Conservation (phyloP, 257 asterid species). For the Salvia rosmarinus region DNA sequence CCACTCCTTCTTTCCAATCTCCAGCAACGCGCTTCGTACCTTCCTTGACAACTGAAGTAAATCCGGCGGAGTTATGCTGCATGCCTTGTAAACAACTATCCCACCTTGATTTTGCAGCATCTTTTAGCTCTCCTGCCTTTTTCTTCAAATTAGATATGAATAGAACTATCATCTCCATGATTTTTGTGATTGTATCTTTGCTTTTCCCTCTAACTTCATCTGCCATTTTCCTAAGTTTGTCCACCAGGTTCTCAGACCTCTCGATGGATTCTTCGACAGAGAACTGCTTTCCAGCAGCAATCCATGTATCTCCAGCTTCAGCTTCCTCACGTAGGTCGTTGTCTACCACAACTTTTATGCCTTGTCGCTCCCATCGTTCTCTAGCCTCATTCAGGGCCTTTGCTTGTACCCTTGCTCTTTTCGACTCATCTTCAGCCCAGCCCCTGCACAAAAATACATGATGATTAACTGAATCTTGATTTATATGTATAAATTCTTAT, state of each 20-base stretch:
- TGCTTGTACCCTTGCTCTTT: constrained; percentile 90
- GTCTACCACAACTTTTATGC: constrained; percentile 86
- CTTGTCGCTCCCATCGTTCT: constrained; percentile 84
- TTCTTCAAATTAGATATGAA: constrained; percentile 56
- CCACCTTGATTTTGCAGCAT: constrained; percentile 43
- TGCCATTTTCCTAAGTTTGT: constrained; percentile 74
- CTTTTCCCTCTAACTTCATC: constrained; percentile 61
- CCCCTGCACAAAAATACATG: constrained; percentile 48
- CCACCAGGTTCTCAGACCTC: constrained; percentile 73
- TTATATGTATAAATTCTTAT: not conserved
- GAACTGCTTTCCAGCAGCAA: constrained; percentile 61
- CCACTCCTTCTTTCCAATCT: constrained; percentile 90
- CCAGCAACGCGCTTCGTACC: constrained; percentile 74
- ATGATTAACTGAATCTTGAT: not conserved
- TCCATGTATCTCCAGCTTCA: constrained; percentile 74
- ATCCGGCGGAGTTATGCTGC: constrained; percentile 48
- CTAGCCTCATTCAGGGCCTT: constrained; percentile 87
- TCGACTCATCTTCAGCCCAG: constrained; percentile 99
- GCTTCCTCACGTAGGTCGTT: constrained; percentile 83
- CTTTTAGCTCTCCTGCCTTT: constrained; percentile 61
- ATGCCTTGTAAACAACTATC: constrained; percentile 54
- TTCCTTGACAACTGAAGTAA: constrained; percentile 55
- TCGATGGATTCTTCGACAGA: constrained; percentile 65
- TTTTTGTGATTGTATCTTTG: constrained; percentile 59
- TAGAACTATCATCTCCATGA: constrained; percentile 58